phyloP scores from a whole-genome alignment of 768 basidiomycete genomes.

The Tulasnella sp. region DNA sequence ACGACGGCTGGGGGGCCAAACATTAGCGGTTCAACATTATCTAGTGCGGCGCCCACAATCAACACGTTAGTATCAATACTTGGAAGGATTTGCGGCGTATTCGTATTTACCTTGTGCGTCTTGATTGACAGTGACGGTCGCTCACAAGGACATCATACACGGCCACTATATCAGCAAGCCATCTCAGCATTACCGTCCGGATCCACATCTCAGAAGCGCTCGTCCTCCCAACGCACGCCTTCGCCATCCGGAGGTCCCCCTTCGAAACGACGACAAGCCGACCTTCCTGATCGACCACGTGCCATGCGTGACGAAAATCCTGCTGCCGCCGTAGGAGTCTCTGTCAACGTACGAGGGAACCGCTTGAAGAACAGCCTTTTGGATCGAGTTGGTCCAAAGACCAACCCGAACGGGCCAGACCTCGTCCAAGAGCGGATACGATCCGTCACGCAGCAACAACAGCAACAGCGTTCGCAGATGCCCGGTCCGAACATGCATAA shows the following conservation, averaged over 20 bases:
- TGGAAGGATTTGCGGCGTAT: no score
- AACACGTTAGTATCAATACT: no score
- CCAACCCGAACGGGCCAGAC: conserved; percentile 29
- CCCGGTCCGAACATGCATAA: conserved; percentile 2
- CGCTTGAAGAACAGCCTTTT: conserved; percentile 48
- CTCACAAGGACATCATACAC: no score
- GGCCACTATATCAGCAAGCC: conserved; percentile 18
- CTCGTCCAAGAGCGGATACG: conserved; percentile 73
- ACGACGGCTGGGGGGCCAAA: no score
- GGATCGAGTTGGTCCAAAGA: conserved; percentile 54
- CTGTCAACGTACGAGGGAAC: conserved; percentile 28
- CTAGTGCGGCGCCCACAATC: no score
- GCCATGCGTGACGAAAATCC: conserved; percentile 46
- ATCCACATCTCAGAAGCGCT: conserved; percentile 18
- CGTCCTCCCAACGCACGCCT: conserved; percentile 20
- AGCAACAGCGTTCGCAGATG: conserved; percentile 30
- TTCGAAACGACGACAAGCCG: conserved; percentile 54
- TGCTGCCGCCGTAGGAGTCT: conserved; percentile 23
- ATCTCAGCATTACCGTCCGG: conserved; percentile 12
- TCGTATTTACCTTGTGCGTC: no score
- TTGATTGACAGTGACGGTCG: no score
- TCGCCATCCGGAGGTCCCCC: conserved; percentile 24
- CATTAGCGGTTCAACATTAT: no score
- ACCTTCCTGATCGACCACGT: conserved; percentile 74
- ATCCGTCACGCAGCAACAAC: conserved; percentile 47